phyloP scores from a whole-genome alignment of 1,139 yeast genomes.

The Komagataea norvegica region DNA sequence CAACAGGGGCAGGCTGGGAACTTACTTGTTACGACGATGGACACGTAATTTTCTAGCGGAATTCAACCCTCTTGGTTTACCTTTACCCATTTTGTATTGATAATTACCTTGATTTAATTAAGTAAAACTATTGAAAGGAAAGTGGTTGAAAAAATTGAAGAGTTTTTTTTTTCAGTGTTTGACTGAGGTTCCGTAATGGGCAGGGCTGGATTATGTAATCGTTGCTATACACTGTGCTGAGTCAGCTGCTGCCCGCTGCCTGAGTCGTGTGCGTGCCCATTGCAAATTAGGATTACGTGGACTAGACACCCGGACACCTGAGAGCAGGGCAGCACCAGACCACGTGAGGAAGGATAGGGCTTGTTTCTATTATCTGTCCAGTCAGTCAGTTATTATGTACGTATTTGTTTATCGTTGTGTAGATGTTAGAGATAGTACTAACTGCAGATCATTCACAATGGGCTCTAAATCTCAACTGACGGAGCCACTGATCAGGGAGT shows the following conservation, averaged over 20 bases:
- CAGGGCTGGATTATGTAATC: not conserved
- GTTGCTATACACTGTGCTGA: too few species aligned
- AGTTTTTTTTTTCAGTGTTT: slow-evolving; percentile 8
- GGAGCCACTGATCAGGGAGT: slow-evolving; percentile 49
- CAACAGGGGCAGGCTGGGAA: slow-evolving; percentile 14
- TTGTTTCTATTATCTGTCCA: too few species aligned
- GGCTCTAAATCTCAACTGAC: not conserved
- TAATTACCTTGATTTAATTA: slow-evolving; percentile 12
- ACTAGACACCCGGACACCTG: slow-evolving; percentile 6
- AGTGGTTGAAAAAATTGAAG: slow-evolving; percentile 18
- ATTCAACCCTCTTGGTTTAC: slow-evolving; percentile 98
- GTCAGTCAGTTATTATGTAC: too few species aligned
- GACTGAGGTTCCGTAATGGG: not conserved
- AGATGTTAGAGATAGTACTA: too few species aligned
- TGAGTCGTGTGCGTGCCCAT: too few species aligned
- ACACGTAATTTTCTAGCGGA: slow-evolving; percentile 99
- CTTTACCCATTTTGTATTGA: slow-evolving; percentile 68
- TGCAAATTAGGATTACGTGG: not conserved
- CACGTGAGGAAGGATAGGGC: slow-evolving; percentile 9
- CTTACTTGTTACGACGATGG: slow-evolving; percentile 96
- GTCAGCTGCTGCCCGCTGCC: too few species aligned
- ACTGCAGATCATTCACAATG: too few species aligned
- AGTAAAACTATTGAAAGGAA: slow-evolving; percentile 4
- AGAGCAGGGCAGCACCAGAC: not conserved
- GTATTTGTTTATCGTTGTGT: too few species aligned